phyloP scores from a whole-genome alignment of 2,329 filamentous ascomycete species.

The Exophiala lecanii-corni region DNA sequence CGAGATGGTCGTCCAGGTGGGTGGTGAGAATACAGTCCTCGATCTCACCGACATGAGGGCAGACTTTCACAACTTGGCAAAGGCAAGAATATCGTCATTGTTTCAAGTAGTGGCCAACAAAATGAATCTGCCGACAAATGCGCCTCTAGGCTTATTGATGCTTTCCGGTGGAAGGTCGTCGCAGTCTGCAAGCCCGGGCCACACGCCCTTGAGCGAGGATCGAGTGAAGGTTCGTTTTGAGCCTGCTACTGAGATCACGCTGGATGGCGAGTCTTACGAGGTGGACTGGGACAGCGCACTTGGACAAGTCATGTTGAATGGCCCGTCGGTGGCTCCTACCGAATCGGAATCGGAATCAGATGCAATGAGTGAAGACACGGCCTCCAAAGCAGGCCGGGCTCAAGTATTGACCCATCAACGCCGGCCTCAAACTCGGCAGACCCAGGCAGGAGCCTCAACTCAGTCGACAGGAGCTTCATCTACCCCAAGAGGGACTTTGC shows the following conservation, averaged over 20 bases:
- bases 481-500: conserved; percentile 5
- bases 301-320: conserved; percentile 19
- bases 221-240: conserved; percentile 62
- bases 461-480: conserved; percentile 1
- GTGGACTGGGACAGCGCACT: conserved; percentile 20
- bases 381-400: conserved; percentile 5
- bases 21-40: conserved; percentile 57
- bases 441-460: conserved; percentile 3
- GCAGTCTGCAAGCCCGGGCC: conserved; percentile 62
- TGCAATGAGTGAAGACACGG: conserved; percentile 15
- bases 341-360: conserved; percentile 22
- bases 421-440: conserved; percentile 16
- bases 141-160: conserved; percentile 64
- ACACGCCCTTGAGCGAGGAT: conserved; percentile 66
- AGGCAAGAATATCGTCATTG: conserved; percentile 65
- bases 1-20: conserved; percentile 77
- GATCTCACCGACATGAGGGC: conserved; percentile 54
- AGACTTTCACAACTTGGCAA: conserved; percentile 69
- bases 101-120: conserved; percentile 79
- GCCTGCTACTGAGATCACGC: conserved; percentile 38
- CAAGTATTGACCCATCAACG: conserved; percentile 7
- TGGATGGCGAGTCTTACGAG: conserved; percentile 36
- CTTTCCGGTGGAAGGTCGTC: conserved; percentile 55
- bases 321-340: conserved; percentile 10
- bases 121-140: conserved; percentile 59